Conservation (phyloP, 192 early-diverging fungal species). For the Chytriomyces hyalinus region DNA sequence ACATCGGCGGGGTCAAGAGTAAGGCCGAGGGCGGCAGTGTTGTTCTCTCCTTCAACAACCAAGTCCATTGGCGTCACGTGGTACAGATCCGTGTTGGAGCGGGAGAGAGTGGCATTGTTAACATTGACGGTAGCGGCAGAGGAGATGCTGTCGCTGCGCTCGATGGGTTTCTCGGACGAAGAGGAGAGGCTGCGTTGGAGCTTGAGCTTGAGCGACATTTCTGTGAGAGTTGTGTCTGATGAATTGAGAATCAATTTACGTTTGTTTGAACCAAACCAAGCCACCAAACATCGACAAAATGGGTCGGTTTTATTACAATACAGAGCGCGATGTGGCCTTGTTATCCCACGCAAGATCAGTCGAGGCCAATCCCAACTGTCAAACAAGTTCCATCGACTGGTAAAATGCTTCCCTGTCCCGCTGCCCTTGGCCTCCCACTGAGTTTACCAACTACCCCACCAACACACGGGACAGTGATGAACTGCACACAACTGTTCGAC, state of each 20-base stretch:
- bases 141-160: background rate
- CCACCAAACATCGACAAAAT: background rate
- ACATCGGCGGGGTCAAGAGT: constrained; percentile 13
- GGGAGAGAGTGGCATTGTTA: background rate
- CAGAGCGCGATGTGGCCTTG: background rate
- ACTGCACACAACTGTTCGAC: background rate
- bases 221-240: background rate
- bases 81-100: background rate
- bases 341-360: background rate
- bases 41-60: background rate
- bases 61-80: background rate
- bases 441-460: background rate
- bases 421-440: background rate
- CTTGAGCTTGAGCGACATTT: background rate
- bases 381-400: background rate
- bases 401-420: background rate
- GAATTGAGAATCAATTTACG: background rate
- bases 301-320: background rate
- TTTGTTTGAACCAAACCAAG: background rate
- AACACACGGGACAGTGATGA: background rate
- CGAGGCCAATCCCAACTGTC: background rate
- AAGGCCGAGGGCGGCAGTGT: constrained; percentile 11
- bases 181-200: background rate
- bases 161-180: background rate
- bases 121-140: background rate